phyloP scores from a whole-genome alignment of 2,329 filamentous ascomycete genomes.

The Graphilbum fragrans region DNA sequence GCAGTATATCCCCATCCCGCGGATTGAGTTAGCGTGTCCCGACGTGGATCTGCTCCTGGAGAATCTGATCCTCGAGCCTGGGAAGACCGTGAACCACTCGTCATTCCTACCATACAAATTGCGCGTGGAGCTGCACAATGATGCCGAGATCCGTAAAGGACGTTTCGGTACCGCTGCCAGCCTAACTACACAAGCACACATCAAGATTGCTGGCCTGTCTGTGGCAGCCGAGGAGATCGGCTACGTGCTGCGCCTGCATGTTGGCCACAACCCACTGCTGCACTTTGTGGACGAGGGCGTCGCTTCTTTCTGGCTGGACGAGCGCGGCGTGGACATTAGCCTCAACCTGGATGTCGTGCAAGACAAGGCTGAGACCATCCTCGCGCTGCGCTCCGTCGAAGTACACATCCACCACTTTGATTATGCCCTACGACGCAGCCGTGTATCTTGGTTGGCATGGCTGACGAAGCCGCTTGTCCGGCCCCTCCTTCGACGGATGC shows the following conservation, averaged over 20 bases:
- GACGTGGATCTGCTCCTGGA: slow-evolving; percentile 78
- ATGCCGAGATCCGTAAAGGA: slow-evolving; percentile 73
- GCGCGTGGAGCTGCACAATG: slow-evolving; percentile 72
- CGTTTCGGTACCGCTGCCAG: slow-evolving; percentile 54
- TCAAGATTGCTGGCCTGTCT: slow-evolving; percentile 73
- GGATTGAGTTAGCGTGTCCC: slow-evolving; percentile 76
- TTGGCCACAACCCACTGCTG: slow-evolving; percentile 52
- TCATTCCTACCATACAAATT: slow-evolving; percentile 84
- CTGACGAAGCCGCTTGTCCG: slow-evolving; percentile 59
- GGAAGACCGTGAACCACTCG: slow-evolving; percentile 67
- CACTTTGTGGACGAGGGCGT: slow-evolving; percentile 73
- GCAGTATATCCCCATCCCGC: slow-evolving; percentile 81
- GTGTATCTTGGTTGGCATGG: slow-evolving; percentile 69
- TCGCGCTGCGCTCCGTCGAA: slow-evolving; percentile 62
- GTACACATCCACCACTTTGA: slow-evolving; percentile 80
- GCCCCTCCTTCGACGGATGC: slow-evolving; percentile 63
- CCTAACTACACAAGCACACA: slow-evolving; percentile 58
- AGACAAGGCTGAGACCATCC: slow-evolving; percentile 66
- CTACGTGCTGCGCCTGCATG: slow-evolving; percentile 76
- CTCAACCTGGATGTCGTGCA: slow-evolving; percentile 75
- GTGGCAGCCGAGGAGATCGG: slow-evolving; percentile 77
- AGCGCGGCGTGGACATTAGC: slow-evolving; percentile 75
- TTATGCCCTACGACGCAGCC: slow-evolving; percentile 64
- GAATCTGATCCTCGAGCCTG: slow-evolving; percentile 83
- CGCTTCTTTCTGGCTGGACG: slow-evolving; percentile 73